Conservation (phyloP, 2,329 filamentous ascomycete genomes). For the Diaporthe sp. region DNA sequence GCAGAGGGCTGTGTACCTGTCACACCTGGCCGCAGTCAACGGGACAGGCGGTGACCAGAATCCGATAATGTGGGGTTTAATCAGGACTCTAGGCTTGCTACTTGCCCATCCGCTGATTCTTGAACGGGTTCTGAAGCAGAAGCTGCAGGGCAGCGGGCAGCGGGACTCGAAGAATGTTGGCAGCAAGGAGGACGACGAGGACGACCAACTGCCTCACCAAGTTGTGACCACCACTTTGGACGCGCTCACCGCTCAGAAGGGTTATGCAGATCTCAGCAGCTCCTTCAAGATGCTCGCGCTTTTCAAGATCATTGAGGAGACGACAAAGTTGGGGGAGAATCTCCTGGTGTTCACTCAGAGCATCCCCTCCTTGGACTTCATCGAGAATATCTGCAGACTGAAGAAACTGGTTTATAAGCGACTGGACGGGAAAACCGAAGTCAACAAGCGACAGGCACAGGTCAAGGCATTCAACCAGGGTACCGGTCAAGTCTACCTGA, state of each 20-base stretch:
- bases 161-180: not conserved
- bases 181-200: constrained; percentile 34
- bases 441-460: constrained; percentile 70
- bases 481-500: constrained; percentile 75
- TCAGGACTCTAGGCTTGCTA: constrained; percentile 63
- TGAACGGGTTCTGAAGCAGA: constrained; percentile 58
- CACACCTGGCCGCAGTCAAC: constrained; percentile 49
- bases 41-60: not conserved
- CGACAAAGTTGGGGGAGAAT: constrained; percentile 75
- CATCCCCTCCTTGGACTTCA: constrained; percentile 77
- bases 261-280: constrained; percentile 59
- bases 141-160: constrained; percentile 47
- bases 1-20: constrained; percentile 74
- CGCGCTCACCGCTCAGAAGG: constrained; percentile 56
- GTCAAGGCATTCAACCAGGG: constrained; percentile 79
- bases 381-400: constrained; percentile 69
- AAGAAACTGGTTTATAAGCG: constrained; percentile 64
- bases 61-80: constrained; percentile 50
- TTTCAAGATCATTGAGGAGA: constrained; percentile 77
- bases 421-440: constrained; percentile 76
- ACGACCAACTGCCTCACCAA: constrained; percentile 47
- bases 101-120: constrained; percentile 68
- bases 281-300: constrained; percentile 80
- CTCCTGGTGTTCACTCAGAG: constrained; percentile 86
- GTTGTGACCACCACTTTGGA: constrained; percentile 51